Base-by-base conservation (phyloP, 768 basidiomycete species). In the Austroboletus festivus region DNA sequence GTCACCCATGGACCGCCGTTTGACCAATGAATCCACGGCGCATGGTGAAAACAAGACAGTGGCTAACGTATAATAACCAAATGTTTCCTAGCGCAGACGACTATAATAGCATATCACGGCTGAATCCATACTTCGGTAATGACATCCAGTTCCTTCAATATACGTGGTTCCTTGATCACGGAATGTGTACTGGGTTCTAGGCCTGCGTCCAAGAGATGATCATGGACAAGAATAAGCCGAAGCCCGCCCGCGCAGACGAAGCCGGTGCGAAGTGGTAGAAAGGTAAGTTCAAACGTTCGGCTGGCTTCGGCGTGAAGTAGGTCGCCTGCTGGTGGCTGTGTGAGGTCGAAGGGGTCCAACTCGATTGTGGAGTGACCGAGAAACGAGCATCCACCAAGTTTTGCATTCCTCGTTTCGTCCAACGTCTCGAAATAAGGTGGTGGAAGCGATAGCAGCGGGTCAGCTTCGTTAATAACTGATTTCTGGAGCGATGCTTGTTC, bases 1-100 rank as follows among this genome's bases (percentile, higher is more conserved):
- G 91, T 64, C 91, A 94, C 58, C 85, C 90, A 9, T 93, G 90
- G 90, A 67, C 80, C 38, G 70, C 77, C 19, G 78, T 47, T 50
- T 64, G 46, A 64, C 23, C 20, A 20, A 42, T 18, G n/a, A 34
- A 34, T 12, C 38, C n/a, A n/a, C 35, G 2, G 5, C 20, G 4
- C 34, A 41, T 28, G 31, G 31, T 12, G 24, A 19, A 31, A 21
- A 26, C 23, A 37, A 42, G 46, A n/a, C 18, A 21, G 39, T 41
- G 38, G 18, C 38, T 53, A 48, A 31, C 34, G 20, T 47, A 53
- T 21, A 33, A 35, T 44, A 40, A 13, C 35, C n/a, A 34, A 42
- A 31, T 16, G 30, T 48, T 26, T 26, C 41, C 47, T 52, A 60
- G 43, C 26, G 47, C 49, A 60, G 37, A 46, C 16, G 35, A 47